Base-by-base conservation (phyloP, 805 yeast species). In the Helenozyma rhizophorensis region DNA sequence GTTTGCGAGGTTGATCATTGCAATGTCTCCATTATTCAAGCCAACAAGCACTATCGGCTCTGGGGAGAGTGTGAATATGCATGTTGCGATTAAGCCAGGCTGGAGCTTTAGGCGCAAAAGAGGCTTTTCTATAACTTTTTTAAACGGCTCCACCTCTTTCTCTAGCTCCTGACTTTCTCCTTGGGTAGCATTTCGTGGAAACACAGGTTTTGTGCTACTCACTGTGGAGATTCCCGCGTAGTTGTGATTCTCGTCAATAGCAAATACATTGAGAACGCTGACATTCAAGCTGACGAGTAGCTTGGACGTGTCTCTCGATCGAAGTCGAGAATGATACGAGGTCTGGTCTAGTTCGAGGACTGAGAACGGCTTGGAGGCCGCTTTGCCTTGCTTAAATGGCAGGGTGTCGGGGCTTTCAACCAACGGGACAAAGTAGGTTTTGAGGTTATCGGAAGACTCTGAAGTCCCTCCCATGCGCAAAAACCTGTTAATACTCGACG, bases 11-110 rank as follows among this genome's bases (percentile, higher is more conserved):
- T 80, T 83, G 22, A 79, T 40, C 70, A 86, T 68, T 5, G 82
- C 41, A 2, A 83, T 53, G 44, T 79, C 86, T n/a, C 90, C 87
- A 1, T 78, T 58, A 13, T 80, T 73, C 40, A 78, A 71, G 1
- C 90, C 93, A 13, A 80, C 42, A 2, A 77, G 56, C 6, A 79
- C 61, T 32, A 78, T 78, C 6, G 82, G 57, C 23, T 60, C 60
- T 6, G 50, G 26, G 4, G 49, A 46, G 33, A 63, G 60, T 2
- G 65, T 38, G 11, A 61, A 50, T 24, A 72, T 33, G 4, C 63
- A 47, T 0, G 79, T 70, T 2, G 72, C 58, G 9, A 70, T 48
- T n/a, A 64, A 49, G 3, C 48, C 41, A 3, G 59, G 30, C 14
- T 47, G 53, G 28, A 73, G 55, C 16, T 61, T 63, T 1, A 76